phyloP scores from a whole-genome alignment of 345 rosid genomes.

The Firmiana major region DNA sequence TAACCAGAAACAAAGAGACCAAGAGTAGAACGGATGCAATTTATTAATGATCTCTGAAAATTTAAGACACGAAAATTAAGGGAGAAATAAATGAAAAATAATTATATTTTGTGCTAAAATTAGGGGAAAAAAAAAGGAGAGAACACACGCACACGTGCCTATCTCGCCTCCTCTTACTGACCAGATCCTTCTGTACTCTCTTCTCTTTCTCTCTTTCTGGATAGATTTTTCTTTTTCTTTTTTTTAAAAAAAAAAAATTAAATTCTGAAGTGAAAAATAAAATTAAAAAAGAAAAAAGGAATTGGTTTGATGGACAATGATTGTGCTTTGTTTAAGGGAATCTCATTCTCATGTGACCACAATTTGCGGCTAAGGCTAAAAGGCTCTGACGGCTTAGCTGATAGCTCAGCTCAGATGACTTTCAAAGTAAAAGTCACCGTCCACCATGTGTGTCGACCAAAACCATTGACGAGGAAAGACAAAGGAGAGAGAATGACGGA shows the following conservation, averaged over 20 bases:
- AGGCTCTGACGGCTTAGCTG: slow-evolving; percentile 5
- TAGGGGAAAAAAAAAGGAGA: slow-evolving; percentile 2
- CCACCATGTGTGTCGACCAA: background rate
- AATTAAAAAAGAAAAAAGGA: too few relatives aligned
- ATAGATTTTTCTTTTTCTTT: background rate
- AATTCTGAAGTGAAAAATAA: background rate
- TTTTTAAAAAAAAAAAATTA: too few relatives aligned
- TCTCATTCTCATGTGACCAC: background rate
- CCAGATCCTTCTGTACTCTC: slow-evolving; percentile 20
- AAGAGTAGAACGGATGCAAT: background rate
- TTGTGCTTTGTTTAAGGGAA: background rate
- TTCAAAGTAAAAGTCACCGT: background rate
- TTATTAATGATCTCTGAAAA: slow-evolving; percentile 10
- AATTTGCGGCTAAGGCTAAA: background rate
- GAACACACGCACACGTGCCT: slow-evolving; percentile 33
- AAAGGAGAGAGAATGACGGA: background rate
- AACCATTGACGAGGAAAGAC: background rate
- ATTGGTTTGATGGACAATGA: background rate
- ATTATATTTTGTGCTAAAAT: slow-evolving; percentile 13
- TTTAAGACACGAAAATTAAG: background rate
- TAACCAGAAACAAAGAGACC: background rate
- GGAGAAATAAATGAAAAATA: background rate
- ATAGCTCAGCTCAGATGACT: background rate
- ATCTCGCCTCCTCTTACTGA: slow-evolving; percentile 9
- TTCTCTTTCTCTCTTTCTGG: slow-evolving; percentile 6